A percentile compares a stretch with the other conserved stretches of the same genome.
These are phyloP conservation scores for Coprinopsis strossmayeri DNA, from an alignment of 768 basidiomycete genomes.

Conservation along the genomic window DNA sequence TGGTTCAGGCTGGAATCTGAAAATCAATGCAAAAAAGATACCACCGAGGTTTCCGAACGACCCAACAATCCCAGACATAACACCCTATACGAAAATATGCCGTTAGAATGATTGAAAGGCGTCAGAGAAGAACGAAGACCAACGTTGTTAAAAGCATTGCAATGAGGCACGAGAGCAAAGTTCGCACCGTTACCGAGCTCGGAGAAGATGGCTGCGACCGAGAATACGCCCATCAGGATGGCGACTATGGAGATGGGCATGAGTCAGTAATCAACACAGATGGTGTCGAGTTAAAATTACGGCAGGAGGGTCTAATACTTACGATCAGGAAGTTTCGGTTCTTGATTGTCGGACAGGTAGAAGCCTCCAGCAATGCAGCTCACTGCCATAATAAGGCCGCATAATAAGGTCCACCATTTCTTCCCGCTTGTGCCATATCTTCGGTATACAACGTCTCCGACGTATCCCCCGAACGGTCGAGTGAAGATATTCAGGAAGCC, in stretches of 20 bases:
- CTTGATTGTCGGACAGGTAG: conserved; percentile 24
- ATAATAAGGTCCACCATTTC: conserved; percentile 37
- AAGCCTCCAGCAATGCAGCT: conserved; percentile 39
- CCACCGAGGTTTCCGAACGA: conserved; percentile 37
- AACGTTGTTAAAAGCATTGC: conserved; percentile 13
- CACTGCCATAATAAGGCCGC: conserved; percentile 39
- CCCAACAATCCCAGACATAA: conserved; percentile 32
- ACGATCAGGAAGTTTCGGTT: conserved; percentile 27
- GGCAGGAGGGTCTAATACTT: too few species aligned
- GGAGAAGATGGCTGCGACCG: conserved; percentile 22
- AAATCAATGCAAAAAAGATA: conserved; percentile 40
- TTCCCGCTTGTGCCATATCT: conserved; percentile 37
- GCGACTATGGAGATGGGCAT: conserved; percentile 18
- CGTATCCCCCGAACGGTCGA: conserved; percentile 42
- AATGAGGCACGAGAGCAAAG: conserved; percentile 13
- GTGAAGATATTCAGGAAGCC: conserved; percentile 48
- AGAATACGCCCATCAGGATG: conserved; percentile 33
- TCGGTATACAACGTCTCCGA: conserved; percentile 40
- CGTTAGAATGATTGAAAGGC: neutral
- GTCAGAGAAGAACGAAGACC: neutral
- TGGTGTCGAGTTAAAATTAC: too few species aligned
- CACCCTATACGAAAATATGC: conserved; percentile 17
- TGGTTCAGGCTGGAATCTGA: conserved; percentile 33
- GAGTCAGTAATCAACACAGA: neutral
- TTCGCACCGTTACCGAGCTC: conserved; percentile 13